Evolutionary conservation across 2,329 filamentous ascomycete species (phyloP), one percentile per base, ranked within the genome.

Genomic region (Bertia moriformis): DNA sequence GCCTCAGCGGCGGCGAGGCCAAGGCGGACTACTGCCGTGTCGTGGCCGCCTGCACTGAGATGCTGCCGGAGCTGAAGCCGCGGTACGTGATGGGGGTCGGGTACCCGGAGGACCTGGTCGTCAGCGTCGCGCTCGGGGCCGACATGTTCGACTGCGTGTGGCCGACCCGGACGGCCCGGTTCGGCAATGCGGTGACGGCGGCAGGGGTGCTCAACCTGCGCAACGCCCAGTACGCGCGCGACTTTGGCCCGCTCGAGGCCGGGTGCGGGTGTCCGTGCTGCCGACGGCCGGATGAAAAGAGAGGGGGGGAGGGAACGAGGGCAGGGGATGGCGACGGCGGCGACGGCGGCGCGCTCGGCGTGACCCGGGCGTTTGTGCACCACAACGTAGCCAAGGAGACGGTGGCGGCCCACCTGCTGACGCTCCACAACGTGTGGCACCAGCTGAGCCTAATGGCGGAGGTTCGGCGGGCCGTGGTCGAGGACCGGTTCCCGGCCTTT

Each of bases 81-180:
- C 73, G 91, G 55, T 98, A 98, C 61, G 89, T 98, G 41, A 98
- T 98, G 93, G 91, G 91, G 14, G 91, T 98, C 48, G 87, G 91
- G 12, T 98, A 95, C 57, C 91, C 91, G 1, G 91, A 96, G 62
- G 91, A 98, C 53, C 67, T 98, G 41, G 74, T 98, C 2, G 88
- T 98, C 29, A 93, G 86, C 39, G 79, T 95, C 3, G 91, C 91
- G 1, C 69, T 98, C 1, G 91, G 91, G 3, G 91, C 91, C 38
- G 91, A 98, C 60, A 98, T 98, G 91, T 98, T 98, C 55, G 91
- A 98, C 61, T 98, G 93, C 54, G 91, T 98, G 4, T 98, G 91
- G 91, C 93, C 91, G 1, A 96, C 91, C 3, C 71, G 91, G 40
- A 98, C 91, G 24, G 91, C 91, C 54, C 78, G 91, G 22, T 98